Base-by-base conservation (phyloP, 352 stramenopile genomes). In the Globisporangium viniferum region DNA sequence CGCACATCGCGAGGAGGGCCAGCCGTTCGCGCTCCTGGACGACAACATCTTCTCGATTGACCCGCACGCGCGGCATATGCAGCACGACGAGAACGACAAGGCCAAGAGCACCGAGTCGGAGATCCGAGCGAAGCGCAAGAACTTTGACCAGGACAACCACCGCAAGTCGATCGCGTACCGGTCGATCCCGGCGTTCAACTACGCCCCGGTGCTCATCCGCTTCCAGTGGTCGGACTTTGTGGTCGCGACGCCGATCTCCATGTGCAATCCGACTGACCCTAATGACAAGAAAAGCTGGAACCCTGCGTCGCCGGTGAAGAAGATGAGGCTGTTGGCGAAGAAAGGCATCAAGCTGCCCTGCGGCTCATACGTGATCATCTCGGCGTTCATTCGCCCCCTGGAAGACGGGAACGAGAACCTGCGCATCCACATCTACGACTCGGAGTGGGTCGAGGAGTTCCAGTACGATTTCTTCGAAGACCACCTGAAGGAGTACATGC, bases 211-310 rank as follows among this genome's bases (percentile, higher is more conserved):
- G 41, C 29, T 77, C 14, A 83, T 92, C 63, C 81, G 88, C 41
- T 90, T 92, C 62, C 80, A 92, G 64, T 90, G 84, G 81, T 90
- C 81, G 0, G 81, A 90, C 58, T 92, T 92, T 41, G 81, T 92
- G 8, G 76, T 92, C 18, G 84, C 84, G 5, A 83, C 70, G 5
- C 80, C 83, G 0, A 81, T 90, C 39, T 63, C 72, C 9, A 31
- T 67, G 3, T 71, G 51, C 27, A 64, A 54, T 20, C 27, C 24
- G 15, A 33, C 14, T 12, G 31, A 49, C 35, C 22, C 57, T 18
- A 20, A 36, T 1, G 31, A 64, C 46, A 73, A 67, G 48, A 71
- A 67, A 22, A 20, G 36, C 14, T 68, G 68, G 46, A 57, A 70
- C 41, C 41, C 68, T 1, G 80, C 72, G n/a, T 82, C 73, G 2